A percentile compares a stretch with the other conserved stretches of the same genome.
phyloP scores from a whole-genome alignment of 176 grass and related monocot genomes.

The Echinochloa phyllopogon region DNA sequence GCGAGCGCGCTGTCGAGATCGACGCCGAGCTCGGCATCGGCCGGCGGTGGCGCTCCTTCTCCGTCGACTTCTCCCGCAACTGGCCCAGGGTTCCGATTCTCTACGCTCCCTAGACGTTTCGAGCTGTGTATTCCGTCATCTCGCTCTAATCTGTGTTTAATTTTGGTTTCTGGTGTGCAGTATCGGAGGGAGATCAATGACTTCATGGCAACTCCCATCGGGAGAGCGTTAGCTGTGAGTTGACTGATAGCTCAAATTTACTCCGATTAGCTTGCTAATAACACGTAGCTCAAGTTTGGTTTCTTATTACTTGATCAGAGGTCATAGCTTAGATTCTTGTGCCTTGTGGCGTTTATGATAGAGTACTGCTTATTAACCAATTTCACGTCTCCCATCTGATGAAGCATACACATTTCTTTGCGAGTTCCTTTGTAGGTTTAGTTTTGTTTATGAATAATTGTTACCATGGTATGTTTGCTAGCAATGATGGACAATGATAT shows the following conservation, averaged over 20 bases:
- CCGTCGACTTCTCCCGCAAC: conserved; percentile 86
- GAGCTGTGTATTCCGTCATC: not conserved
- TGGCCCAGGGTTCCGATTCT: conserved; percentile 76
- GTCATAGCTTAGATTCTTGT: conserved; percentile 19
- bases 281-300: not conserved
- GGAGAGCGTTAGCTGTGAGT: conserved; percentile 78
- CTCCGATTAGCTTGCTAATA: not conserved
- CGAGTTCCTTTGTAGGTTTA: not conserved
- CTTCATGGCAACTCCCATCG: conserved; percentile 72
- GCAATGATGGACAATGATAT: not conserved
- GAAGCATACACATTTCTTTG: not conserved
- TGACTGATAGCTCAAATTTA: conserved; percentile 10
- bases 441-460: not conserved
- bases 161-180: conserved; percentile 58
- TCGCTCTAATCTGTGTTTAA: conserved; percentile 10
- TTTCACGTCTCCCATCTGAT: conserved; percentile 22
- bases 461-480: not conserved
- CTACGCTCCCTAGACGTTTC: not conserved
- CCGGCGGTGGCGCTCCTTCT: conserved; percentile 78
- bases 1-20: conserved; percentile 62
- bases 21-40: conserved; percentile 84
- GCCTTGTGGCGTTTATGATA: not conserved
- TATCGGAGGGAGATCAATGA: conserved; percentile 73
- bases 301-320: not conserved
- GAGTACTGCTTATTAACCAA: not conserved